These are phyloP conservation scores for Cytospora chrysosperma DNA, from an alignment of 2,329 filamentous ascomycete species.

Conservation along the genomic window DNA sequence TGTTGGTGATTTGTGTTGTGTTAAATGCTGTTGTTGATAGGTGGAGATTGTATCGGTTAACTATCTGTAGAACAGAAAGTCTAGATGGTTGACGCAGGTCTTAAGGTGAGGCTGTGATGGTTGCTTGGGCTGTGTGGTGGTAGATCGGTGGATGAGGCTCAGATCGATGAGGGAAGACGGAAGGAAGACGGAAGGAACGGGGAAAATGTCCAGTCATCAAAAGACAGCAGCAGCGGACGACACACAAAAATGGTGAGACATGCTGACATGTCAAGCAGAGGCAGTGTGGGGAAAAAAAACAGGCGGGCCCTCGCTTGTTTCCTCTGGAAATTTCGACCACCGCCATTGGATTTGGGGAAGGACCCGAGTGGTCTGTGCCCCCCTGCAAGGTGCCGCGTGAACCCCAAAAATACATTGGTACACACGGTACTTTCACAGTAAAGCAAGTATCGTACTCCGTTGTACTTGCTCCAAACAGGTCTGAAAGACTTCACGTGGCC, in stretches of 20 bases:
- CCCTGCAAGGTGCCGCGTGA: too few species aligned
- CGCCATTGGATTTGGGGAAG: not conserved
- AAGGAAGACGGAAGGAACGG: slow-evolving; percentile 12
- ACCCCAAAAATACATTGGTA: too few species aligned
- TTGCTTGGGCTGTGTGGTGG: slow-evolving; percentile 1
- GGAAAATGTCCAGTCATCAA: slow-evolving; percentile 4
- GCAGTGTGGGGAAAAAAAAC: not conserved
- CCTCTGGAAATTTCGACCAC: not conserved
- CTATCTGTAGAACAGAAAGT: not conserved
- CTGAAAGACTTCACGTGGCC: not conserved
- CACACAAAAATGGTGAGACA: not conserved
- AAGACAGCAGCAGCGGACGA: not conserved
- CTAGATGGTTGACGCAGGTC: slow-evolving; percentile 7
- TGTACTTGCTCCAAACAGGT: not conserved
- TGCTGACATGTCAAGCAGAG: not conserved
- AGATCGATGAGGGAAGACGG: slow-evolving; percentile 10
- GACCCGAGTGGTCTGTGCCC: not conserved
- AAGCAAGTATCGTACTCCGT: too few species aligned
- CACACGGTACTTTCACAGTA: too few species aligned
- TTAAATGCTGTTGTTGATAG: slow-evolving; percentile 5
- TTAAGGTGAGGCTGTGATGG: not conserved
- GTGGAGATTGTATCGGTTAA: not conserved
- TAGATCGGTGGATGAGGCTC: slow-evolving; percentile 1
- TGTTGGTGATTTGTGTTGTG: not conserved
- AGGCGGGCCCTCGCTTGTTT: not conserved